Evolutionary conservation across 495 filamentous ascomycete genomes (phyloP).

Genomic region (Penicillium odoratum): DNA sequence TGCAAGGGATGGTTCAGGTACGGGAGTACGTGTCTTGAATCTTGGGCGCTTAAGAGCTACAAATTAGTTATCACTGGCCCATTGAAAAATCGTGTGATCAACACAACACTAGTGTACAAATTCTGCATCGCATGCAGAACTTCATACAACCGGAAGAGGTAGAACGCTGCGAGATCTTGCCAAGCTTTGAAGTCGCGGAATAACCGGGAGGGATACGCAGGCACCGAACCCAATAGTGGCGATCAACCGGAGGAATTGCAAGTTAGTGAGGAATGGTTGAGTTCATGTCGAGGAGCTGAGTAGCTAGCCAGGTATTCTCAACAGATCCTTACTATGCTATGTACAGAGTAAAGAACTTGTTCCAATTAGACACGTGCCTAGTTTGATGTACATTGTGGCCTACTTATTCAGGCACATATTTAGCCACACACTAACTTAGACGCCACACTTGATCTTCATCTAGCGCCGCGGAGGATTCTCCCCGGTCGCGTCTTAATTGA

Average conservation of each 20-base stretch:
- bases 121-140: not conserved
- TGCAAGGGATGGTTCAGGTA: slow-evolving; percentile 34
- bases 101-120: not conserved
- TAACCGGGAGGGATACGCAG: not conserved
- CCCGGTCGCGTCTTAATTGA: slow-evolving; percentile 5
- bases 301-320: no score
- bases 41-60: slow-evolving; percentile 1
- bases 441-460: not conserved
- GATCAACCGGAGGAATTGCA: not conserved
- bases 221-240: not conserved
- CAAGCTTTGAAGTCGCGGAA: not conserved
- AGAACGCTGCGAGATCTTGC: not conserved
- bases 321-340: no score
- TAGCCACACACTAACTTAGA: not conserved
- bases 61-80: not conserved
- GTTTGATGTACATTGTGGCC: not conserved
- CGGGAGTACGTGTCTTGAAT: slow-evolving; percentile 17
- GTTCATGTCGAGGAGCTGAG: not conserved
- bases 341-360: no score
- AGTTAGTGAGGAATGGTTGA: not conserved
- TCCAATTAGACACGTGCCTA: not conserved
- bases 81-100: not conserved
- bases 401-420: not conserved
- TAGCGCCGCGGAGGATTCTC: slow-evolving; percentile 4
- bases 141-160: not conserved